These are phyloP conservation scores for Panicum virgatum DNA, from an alignment of 202 grass and related monocot genomes.

Conservation along the genomic window DNA sequence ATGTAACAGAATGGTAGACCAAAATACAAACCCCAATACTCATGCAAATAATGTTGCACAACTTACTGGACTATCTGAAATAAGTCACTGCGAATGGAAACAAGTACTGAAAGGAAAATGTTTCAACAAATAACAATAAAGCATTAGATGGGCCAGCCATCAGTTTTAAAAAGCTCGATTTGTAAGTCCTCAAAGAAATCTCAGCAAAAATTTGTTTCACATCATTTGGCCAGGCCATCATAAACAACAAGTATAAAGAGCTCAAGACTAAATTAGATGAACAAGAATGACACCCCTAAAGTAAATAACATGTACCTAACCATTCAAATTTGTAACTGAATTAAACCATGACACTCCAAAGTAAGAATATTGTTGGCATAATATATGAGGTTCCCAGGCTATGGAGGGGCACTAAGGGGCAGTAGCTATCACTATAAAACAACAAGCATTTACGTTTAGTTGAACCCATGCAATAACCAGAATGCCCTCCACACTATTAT, in stretches of 20 bases:
- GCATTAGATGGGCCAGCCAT: conserved; percentile 30
- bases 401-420: no score
- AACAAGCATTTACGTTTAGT: not conserved
- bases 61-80: not conserved
- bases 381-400: not conserved
- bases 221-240: conserved; percentile 46
- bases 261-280: not conserved
- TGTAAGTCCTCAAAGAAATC: conserved; percentile 38
- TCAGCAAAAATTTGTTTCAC: conserved; percentile 35
- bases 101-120: not conserved
- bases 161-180: conserved; percentile 66
- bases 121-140: not conserved
- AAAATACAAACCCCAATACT: not conserved
- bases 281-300: not conserved
- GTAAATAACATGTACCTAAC: not conserved
- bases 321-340: not conserved
- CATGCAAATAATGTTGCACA: not conserved
- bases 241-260: not conserved
- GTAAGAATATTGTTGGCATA: not conserved
- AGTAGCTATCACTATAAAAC: not conserved
- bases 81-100: not conserved
- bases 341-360: no score
- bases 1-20: not conserved
- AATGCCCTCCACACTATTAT: not conserved
- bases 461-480: not conserved